Conservation (phyloP, 2,329 filamentous ascomycete species). For the Fusarium succisae region DNA sequence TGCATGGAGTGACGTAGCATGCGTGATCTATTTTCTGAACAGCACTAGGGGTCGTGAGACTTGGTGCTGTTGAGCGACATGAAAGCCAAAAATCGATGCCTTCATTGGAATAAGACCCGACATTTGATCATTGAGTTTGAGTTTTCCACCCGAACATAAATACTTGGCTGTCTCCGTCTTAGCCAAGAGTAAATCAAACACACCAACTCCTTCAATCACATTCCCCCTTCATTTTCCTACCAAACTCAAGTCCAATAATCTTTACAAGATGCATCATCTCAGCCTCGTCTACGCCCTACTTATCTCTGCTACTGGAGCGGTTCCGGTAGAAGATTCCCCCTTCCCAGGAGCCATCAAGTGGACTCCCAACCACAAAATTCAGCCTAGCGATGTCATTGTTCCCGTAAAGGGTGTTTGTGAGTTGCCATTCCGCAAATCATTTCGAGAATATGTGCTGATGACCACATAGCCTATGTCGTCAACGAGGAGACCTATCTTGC, state of each 20-base stretch:
- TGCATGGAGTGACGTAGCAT: not conserved
- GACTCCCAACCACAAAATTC: not conserved
- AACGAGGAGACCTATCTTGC: not conserved
- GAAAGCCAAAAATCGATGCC: no score
- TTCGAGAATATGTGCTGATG: not conserved
- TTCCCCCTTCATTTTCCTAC: not conserved
- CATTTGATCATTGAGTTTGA: not conserved
- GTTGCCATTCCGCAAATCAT: fast-evolving
- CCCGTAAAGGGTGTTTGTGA: not conserved
- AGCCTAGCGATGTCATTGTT: not conserved
- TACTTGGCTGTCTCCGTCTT: not conserved
- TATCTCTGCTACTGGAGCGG: not conserved
- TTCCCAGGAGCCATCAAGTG: not conserved
- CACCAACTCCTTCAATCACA: not conserved
- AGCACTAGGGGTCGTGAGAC: no score
- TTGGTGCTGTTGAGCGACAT: no score
- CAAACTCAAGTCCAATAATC: not conserved
- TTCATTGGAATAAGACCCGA: no score
- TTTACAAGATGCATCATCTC: not conserved
- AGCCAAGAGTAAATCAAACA: not conserved
- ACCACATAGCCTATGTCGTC: not conserved
- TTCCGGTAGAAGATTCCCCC: not conserved
- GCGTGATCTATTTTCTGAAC: no score
- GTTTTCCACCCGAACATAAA: not conserved
- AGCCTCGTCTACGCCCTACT: not conserved